Base-by-base conservation (phyloP, 768 basidiomycete species). In the Boletus coccyginus region DNA sequence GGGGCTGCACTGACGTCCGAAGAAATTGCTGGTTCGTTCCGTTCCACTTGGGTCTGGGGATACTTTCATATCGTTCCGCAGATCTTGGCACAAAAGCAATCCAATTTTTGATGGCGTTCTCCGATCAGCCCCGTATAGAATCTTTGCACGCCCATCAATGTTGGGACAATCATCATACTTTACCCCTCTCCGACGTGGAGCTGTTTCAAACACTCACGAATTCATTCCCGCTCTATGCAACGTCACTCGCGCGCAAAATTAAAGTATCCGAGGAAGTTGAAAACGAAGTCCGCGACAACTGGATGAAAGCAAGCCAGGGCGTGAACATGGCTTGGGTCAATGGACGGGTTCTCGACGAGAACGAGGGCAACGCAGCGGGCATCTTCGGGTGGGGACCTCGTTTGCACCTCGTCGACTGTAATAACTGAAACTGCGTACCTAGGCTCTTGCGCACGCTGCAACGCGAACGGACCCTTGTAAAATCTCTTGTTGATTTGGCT, bases 191-290 rank as follows among this genome's bases (percentile, higher is more conserved):
- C 7, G 55, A 56, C 17, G 35, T 58, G 5, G 45, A 32, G 16
- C 19, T 71, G 0, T 78, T 97, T 36, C 81, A 77, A 45, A 78
- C 83, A 14, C 80, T 98, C 21, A 80, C 90, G 0, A 90, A 94
- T 65, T 87, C 95, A 70, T 96, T 98, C 73, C 95, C 96, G 0
- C 88, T 83, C 67, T 96, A 95, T 65, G 86, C 87, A 2, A 78
- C 85, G 1, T 76, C 86, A 4, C 76, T 97, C 32, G 82, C 89
- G 0, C 84, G 92, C 4, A 85, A 87, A 55, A 82, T 94, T 42
- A 63, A 74, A 2, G 73, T 83, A 3, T 80, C 82, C 55, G 67
- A 73, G 10, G 74, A 71, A 13, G 62, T 96, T 10, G 64, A 67
- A 1, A 69, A 78, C 0, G 90, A 92, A 64, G 68, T 94, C 7